Conservation (phyloP, 345 rosid genomes). For the Barbarea vulgaris region DNA sequence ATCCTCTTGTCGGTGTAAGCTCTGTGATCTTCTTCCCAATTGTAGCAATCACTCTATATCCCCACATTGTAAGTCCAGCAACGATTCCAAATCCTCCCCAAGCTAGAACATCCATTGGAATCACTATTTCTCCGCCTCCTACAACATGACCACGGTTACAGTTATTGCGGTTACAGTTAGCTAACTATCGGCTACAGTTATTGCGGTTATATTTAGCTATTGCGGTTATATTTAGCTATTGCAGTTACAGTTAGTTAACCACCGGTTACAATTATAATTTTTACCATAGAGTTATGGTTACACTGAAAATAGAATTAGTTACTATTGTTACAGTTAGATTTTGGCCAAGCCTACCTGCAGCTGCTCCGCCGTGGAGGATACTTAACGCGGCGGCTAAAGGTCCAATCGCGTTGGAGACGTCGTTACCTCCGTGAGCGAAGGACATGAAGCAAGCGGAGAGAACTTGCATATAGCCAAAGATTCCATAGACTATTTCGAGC, state of each 20-base stretch:
- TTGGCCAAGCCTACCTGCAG: no score
- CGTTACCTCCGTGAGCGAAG: constrained; percentile 94
- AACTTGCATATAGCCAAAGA: constrained; percentile 93
- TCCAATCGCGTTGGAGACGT: constrained; percentile 95
- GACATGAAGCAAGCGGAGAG: constrained; percentile 99
- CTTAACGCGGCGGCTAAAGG: constrained; percentile 90
- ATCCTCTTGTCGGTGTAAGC: constrained; percentile 93
- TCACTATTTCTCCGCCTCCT: constrained; percentile 64
- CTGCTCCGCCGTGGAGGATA: constrained; percentile 72
- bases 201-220: no score
- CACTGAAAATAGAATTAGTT: no score
- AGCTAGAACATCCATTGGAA: constrained; percentile 83
- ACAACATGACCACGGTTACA: no score
- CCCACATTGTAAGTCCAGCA: constrained; percentile 89
- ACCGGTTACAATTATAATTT: no score
- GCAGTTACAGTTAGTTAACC: no score
- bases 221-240: no score
- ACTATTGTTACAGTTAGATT: no score
- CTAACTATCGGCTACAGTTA: no score
- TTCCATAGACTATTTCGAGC: constrained; percentile 83
- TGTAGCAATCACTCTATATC: constrained; percentile 91
- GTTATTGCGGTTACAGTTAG: no score
- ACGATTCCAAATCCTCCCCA: constrained; percentile 99
- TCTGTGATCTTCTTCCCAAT: constrained; percentile 97
- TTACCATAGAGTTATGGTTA: no score